Evolutionary conservation across 441 rosid genomes (phyloP).

Genomic region (Adansonia grandidieri): DNA sequence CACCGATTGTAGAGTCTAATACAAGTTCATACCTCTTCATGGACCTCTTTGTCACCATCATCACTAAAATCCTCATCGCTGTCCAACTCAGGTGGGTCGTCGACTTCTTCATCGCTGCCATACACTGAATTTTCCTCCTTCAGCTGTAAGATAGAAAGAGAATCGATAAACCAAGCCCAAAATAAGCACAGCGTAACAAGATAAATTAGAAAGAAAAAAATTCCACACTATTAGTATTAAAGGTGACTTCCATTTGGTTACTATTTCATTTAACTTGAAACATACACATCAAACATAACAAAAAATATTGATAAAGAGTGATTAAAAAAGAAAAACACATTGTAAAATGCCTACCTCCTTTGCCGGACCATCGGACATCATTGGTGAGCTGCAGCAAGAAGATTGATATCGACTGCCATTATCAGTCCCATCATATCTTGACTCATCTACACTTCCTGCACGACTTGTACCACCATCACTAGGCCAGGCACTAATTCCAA

Average conservation of each 20-base stretch:
- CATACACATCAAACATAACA: not conserved
- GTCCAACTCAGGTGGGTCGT: slow-evolving; percentile 78
- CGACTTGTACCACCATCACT: slow-evolving; percentile 92
- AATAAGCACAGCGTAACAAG: not conserved
- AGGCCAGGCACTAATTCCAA: slow-evolving; percentile 99
- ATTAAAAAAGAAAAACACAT: not conserved
- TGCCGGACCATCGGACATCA: slow-evolving; percentile 76
- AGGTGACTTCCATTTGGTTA: not conserved
- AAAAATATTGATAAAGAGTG: not conserved
- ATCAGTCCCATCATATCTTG: slow-evolving; percentile 74
- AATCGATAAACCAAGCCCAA: not conserved
- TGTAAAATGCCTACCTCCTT: slow-evolving; percentile 68
- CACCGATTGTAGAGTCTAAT: not conserved
- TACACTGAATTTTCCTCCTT: slow-evolving; percentile 88
- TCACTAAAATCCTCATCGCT: slow-evolving; percentile 87
- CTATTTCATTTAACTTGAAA: not conserved
- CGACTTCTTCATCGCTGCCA: slow-evolving; percentile 95
- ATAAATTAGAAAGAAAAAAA: not conserved
- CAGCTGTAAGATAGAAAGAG: slow-evolving; percentile 45
- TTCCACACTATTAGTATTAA: not conserved
- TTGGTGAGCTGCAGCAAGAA: slow-evolving; percentile 96
- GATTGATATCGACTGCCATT: slow-evolving; percentile 77
- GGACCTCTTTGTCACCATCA: slow-evolving; percentile 51
- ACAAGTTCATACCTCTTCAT: slow-evolving; percentile 64
- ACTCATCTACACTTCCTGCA: slow-evolving; percentile 85